Base-by-base conservation (phyloP, 345 rosid species). In the Combretum micranthum region DNA sequence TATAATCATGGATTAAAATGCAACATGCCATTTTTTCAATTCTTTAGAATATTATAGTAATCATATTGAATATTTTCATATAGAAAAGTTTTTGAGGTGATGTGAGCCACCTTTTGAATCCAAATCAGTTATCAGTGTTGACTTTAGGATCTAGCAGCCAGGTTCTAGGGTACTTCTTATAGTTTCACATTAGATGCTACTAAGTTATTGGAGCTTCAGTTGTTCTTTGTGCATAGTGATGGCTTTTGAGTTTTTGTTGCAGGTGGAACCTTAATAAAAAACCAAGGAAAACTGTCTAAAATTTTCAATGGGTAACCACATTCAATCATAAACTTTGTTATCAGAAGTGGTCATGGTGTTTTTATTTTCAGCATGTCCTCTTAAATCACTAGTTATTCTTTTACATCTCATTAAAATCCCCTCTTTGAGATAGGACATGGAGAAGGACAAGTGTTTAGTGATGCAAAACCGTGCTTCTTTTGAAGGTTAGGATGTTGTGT, bases 31-130 rank as follows among this genome's bases (percentile, higher is more conserved):
- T 61, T 22, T 42, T 55, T 62, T 19, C 20, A 45, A 37, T 23
- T 15, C 13, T 2, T 49, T 1, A 25, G 26, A 1, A 18, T 50
- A 32, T 32, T 32, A 9, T 50, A 9, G 13, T 13, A 42, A 20
- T 25, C 37, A 25, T 14, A 52, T 22, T 15, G 3, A n/a, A 52
- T 12, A 52, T 20, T 14, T 12, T 17, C 55, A 26, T 66, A 45
- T 80, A 82, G 87, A 73, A 70, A 66, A 69, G 81, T 23, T 45
- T 69, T 44, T 67, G 74, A 55, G 82, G 71, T 54, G 77, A 66
- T 60, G 18, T 71, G 55, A 61, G 79, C 56, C 87, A 77, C 64
- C 74, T 77, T 64, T 39, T 74, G 60, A 80, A 79, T 64, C 75
- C 76, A 43, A 77, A 66, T 72, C 77, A 70, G 20, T 72, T 77